A percentile compares a stretch with the other conserved stretches of the same genome.
Conservation (phyloP, 306 rosid species). For the Quercus rubra region DNA sequence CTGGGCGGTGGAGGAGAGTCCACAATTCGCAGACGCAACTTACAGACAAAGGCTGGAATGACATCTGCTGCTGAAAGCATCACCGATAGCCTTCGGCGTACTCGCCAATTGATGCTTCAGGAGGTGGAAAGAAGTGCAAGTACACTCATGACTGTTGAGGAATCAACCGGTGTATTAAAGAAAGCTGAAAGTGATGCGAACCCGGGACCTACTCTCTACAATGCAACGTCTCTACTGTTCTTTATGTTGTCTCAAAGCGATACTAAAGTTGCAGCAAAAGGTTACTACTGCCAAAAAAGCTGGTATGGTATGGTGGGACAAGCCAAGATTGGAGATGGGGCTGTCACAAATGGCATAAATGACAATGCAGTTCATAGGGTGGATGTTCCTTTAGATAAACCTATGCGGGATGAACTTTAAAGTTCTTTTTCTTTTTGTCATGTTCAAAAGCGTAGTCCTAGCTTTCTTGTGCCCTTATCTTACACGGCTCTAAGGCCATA, state of each 20-base stretch:
- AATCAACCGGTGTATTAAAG: conserved; percentile 71
- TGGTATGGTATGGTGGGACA: conserved; percentile 48
- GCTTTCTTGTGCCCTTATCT: not conserved
- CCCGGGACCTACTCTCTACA: conserved; percentile 77
- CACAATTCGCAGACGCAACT: conserved; percentile 75
- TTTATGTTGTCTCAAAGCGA: conserved; percentile 84
- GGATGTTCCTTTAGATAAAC: conserved; percentile 44
- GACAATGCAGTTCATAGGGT: conserved; percentile 32
- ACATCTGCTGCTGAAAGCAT: conserved; percentile 95
- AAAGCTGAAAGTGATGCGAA: conserved; percentile 80
- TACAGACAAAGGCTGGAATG: conserved; percentile 94
- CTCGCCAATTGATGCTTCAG: conserved; percentile 96
- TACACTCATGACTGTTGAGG: conserved; percentile 73
- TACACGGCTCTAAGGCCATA: not conserved
- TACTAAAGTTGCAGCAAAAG: conserved; percentile 60
- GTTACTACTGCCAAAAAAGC: conserved; percentile 80
- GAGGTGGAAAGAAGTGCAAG: conserved; percentile 83
- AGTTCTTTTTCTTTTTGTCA: not conserved
- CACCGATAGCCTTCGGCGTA: conserved; percentile 87
- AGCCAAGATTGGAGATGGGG: conserved; percentile 44
- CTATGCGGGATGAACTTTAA: conserved; percentile 70
- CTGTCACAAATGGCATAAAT: conserved; percentile 44
- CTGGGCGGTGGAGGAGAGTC: conserved; percentile 93
- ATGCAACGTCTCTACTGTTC: conserved; percentile 74
- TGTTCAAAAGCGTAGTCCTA: not conserved